These are phyloP conservation scores for Fusarium sp. DNA, from an alignment of 2,329 filamentous ascomycete genomes.

Conservation along the genomic window DNA sequence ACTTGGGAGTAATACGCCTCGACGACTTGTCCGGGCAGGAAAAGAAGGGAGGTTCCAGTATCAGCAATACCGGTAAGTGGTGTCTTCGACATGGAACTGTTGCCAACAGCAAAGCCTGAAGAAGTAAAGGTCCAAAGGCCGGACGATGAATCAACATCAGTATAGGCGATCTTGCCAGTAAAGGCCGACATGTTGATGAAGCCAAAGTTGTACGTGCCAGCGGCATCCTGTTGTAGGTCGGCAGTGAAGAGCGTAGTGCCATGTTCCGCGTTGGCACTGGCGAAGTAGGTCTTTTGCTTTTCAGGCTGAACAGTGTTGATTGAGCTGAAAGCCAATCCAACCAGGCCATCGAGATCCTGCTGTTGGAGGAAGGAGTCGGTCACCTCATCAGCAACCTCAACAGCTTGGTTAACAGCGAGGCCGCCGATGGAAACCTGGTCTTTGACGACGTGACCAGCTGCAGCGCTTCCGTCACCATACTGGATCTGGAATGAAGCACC, in stretches of 20 bases:
- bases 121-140: conserved; percentile 76
- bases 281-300: conserved; percentile 62
- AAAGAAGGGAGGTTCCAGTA: conserved; percentile 76
- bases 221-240: conserved; percentile 69
- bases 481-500: conserved; percentile 60
- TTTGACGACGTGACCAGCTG: conserved; percentile 60
- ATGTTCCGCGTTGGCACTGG: conserved; percentile 47
- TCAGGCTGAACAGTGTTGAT: conserved; percentile 61
- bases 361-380: conserved; percentile 59
- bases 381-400: conserved; percentile 61
- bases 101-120: conserved; percentile 38
- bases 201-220: conserved; percentile 82
- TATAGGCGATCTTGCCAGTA: conserved; percentile 73
- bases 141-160: conserved; percentile 71
- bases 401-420: conserved; percentile 60
- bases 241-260: conserved; percentile 73
- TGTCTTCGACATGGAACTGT: conserved; percentile 44
- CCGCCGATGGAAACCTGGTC: conserved; percentile 62
- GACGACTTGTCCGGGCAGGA: conserved; percentile 69
- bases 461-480: conserved; percentile 63
- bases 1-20: conserved; percentile 66
- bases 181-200: conserved; percentile 76
- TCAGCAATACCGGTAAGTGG: conserved; percentile 65
- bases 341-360: conserved; percentile 58
- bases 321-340: conserved; percentile 61